These are phyloP conservation scores for Boletellus sp. DNA, from an alignment of 768 basidiomycete species.

Conservation along the genomic window DNA sequence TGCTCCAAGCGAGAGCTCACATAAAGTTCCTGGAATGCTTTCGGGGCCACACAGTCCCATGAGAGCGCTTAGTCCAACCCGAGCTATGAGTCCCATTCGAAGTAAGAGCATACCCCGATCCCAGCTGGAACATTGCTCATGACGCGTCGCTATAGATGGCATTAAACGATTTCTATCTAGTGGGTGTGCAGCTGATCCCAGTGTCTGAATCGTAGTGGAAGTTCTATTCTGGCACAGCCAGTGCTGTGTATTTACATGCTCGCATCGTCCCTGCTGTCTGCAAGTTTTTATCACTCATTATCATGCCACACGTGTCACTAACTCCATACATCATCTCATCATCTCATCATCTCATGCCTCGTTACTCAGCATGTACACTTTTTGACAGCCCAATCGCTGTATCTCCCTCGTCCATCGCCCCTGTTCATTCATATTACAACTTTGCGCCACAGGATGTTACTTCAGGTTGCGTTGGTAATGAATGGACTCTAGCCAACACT, in stretches of 20 bases:
- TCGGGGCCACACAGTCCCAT: conserved; percentile 9
- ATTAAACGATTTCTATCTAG: conserved; percentile 28
- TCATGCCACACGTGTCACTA: neutral
- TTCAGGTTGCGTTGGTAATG: neutral
- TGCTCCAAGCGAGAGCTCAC: neutral
- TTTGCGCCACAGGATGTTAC: too few species aligned
- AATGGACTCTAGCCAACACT: neutral
- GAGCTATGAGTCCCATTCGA: conserved; percentile 27
- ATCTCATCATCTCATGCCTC: neutral
- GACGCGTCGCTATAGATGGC: conserved; percentile 17
- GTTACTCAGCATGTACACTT: too few species aligned
- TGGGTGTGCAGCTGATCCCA: conserved; percentile 6
- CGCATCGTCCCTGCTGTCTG: neutral
- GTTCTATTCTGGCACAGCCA: neutral
- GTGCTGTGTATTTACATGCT: neutral
- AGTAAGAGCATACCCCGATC: conserved; percentile 8
- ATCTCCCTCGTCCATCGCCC: neutral
- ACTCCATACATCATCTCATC: neutral
- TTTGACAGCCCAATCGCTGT: too few species aligned
- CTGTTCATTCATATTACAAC: neutral
- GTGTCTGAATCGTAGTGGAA: conserved; percentile 8
- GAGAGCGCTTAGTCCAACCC: conserved; percentile 32
- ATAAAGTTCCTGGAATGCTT: neutral
- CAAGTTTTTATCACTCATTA: neutral
- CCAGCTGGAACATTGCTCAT: conserved; percentile 1